Conservation (phyloP, 2,329 filamentous ascomycete genomes). For the Immersiporthe knoxdaviesiana region DNA sequence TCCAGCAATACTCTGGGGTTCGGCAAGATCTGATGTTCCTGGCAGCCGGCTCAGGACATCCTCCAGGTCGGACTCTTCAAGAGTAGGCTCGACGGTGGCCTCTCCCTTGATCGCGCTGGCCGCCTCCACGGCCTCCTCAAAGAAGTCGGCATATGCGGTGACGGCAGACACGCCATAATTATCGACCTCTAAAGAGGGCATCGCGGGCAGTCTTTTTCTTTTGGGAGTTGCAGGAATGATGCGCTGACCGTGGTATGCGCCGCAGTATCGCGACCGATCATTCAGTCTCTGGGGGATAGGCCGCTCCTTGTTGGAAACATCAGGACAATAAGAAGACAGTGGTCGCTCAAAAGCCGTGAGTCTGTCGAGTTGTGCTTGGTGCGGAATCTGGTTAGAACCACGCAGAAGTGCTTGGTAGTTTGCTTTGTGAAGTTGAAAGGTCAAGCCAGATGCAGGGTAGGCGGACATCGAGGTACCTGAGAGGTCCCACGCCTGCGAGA, state of each 20-base stretch:
- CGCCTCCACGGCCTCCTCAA: conserved; percentile 61
- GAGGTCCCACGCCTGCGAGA: background rate
- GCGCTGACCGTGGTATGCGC: conserved; percentile 16
- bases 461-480: background rate
- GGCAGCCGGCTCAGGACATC: conserved; percentile 47
- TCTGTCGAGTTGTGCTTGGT: background rate
- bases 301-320: background rate
- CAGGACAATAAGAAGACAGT: background rate
- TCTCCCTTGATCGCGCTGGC: conserved; percentile 63
- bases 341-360: background rate
- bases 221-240: background rate
- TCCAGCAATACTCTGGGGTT: conserved; percentile 38
- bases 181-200: conserved; percentile 54
- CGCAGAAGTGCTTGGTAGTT: background rate
- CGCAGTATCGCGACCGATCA: conserved; percentile 15
- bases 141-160: conserved; percentile 54
- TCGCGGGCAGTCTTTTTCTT: conserved; percentile 36
- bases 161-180: conserved; percentile 58
- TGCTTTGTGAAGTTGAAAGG: background rate
- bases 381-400: background rate
- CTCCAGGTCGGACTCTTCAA: conserved; percentile 70
- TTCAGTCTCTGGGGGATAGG: background rate
- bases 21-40: conserved; percentile 37
- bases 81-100: conserved; percentile 70
- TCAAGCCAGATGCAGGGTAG: background rate